Evolutionary conservation across 2,329 filamentous ascomycete species (phyloP).

Genomic region (Colletotrichum sp.): DNA sequence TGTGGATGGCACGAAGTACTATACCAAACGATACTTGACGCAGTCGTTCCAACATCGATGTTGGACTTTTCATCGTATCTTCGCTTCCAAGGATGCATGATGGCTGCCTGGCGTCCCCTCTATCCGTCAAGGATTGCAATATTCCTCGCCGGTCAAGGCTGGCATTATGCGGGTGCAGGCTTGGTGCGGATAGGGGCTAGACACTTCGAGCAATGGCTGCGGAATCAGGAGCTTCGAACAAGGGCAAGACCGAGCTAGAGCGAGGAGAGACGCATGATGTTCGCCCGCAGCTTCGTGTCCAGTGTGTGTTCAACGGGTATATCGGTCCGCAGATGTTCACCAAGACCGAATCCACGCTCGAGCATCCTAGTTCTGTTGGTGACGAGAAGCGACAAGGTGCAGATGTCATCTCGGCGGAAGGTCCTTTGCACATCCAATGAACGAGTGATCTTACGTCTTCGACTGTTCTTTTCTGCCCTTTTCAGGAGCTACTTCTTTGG

Average conservation of each 20-base stretch:
- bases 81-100: background rate
- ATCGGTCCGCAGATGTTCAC: constrained; percentile 13
- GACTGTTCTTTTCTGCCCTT: background rate
- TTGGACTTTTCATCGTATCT: background rate
- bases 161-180: background rate
- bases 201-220: background rate
- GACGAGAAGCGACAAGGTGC: constrained; percentile 12
- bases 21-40: constrained; percentile 16
- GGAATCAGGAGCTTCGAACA: background rate
- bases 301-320: background rate
- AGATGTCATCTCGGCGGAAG: constrained; percentile 18
- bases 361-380: constrained; percentile 11
- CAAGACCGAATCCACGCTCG: background rate
- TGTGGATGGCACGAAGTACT: constrained; percentile 15
- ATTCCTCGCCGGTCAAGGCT: background rate
- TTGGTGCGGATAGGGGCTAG: constrained; percentile 1
- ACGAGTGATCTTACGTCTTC: background rate
- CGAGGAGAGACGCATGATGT: background rate
- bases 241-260: background rate
- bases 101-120: background rate
- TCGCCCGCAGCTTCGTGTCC: background rate
- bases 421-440: background rate
- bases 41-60: background rate
- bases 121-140: background rate
- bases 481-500: background rate